A percentile compares a stretch with the other conserved stretches of the same genome.
Evolutionary conservation across 2,329 filamentous ascomycete species (phyloP).

Genomic region (Phialophora tarda): DNA sequence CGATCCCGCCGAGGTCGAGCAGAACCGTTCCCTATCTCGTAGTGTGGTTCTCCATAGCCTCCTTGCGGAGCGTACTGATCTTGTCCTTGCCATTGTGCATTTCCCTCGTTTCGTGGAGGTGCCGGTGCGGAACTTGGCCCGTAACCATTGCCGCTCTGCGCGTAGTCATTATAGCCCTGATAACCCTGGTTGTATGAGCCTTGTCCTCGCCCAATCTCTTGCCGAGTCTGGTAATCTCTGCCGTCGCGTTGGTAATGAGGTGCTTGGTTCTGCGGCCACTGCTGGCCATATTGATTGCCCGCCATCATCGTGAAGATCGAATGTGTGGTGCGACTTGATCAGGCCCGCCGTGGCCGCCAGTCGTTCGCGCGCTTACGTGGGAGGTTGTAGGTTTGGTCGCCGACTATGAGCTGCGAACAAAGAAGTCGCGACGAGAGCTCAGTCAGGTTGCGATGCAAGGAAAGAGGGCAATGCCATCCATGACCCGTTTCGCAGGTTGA

Average conservation of each 20-base stretch:
- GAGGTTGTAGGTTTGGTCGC: neutral
- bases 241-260: slow-evolving; percentile 30
- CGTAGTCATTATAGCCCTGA: slow-evolving; percentile 29
- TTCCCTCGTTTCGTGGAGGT: slow-evolving; percentile 21
- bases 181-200: slow-evolving; percentile 29
- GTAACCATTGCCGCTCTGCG: slow-evolving; percentile 27
- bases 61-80: slow-evolving; percentile 29
- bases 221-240: slow-evolving; percentile 30
- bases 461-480: neutral
- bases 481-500: slow-evolving; percentile 3
- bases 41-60: slow-evolving; percentile 24
- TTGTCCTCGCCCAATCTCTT: slow-evolving; percentile 28
- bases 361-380: neutral
- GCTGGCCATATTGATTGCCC: slow-evolving; percentile 31
- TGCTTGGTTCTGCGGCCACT: slow-evolving; percentile 32
- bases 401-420: neutral
- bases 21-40: slow-evolving; percentile 15
- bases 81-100: slow-evolving; percentile 30
- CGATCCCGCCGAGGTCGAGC: slow-evolving; percentile 16
- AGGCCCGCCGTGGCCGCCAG: neutral
- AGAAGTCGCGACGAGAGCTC: neutral
- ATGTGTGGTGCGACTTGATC: neutral
- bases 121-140: slow-evolving; percentile 14
- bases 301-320: slow-evolving; percentile 24
- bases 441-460: slow-evolving; percentile 2